phyloP scores from a whole-genome alignment of 352 stramenopile species.

The Phytopythium oedochilum region DNA sequence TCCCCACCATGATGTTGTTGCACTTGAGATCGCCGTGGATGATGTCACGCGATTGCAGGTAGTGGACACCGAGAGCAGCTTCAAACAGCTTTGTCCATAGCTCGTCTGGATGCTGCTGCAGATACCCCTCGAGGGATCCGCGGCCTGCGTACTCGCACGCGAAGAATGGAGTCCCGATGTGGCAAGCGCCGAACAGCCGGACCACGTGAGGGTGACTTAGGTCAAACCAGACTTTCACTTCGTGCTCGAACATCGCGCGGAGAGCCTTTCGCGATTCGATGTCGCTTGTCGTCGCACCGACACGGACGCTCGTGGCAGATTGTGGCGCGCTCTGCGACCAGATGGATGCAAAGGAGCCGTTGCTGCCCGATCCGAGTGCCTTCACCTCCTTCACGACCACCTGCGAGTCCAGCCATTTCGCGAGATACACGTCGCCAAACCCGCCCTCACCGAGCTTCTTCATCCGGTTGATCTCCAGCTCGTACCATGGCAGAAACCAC shows the following conservation, averaged over 20 bases:
- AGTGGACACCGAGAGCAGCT: slow-evolving; percentile 33
- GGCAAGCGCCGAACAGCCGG: slow-evolving; percentile 8
- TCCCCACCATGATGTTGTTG: not conserved
- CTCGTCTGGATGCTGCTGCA: slow-evolving; percentile 4
- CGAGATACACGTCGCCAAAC: not conserved
- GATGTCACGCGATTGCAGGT: slow-evolving; percentile 30
- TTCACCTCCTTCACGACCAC: slow-evolving; percentile 3
- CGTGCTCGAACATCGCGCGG: not conserved
- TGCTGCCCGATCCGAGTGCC: not conserved
- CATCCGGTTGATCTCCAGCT: slow-evolving; percentile 8
- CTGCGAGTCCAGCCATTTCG: slow-evolving; percentile 1
- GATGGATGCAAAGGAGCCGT: not conserved
- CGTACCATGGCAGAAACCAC: slow-evolving; percentile 12
- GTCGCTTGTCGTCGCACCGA: not conserved
- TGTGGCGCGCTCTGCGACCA: not conserved
- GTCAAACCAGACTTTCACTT: slow-evolving; percentile 11
- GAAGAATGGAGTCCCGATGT: slow-evolving; percentile 8
- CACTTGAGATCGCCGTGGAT: slow-evolving; percentile 63
- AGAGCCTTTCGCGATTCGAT: not conserved
- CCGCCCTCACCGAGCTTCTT: not conserved
- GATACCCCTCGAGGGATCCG: slow-evolving; percentile 10
- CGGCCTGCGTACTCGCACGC: slow-evolving; percentile 6
- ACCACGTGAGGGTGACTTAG: slow-evolving; percentile 8
- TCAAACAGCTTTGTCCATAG: slow-evolving; percentile 18
- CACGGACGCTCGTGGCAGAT: not conserved